phyloP scores from a whole-genome alignment of 2,329 filamentous ascomycete species.

The Nannizziopsis barbatae region DNA sequence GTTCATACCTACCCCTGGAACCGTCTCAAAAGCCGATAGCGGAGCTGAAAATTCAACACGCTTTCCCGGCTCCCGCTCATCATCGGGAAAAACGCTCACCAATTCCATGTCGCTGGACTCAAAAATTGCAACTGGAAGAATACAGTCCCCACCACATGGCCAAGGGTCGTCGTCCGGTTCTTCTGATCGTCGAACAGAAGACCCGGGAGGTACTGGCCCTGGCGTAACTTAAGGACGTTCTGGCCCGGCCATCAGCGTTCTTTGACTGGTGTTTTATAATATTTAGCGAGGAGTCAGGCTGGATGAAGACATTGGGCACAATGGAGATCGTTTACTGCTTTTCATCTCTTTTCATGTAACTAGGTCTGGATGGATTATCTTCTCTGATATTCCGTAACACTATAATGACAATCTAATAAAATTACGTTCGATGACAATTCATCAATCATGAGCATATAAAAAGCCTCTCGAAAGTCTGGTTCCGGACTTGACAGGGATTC shows the following conservation, averaged over 20 bases:
- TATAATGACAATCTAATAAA: no score
- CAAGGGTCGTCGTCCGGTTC: neutral
- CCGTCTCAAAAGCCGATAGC: neutral
- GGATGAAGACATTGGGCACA: neutral
- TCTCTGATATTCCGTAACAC: no score
- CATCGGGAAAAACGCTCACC: constrained; percentile 5
- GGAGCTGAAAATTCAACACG: neutral
- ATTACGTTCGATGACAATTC: no score
- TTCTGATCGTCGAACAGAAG: neutral
- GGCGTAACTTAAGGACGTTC: neutral
- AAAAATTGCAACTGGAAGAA: neutral
- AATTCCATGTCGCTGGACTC: neutral
- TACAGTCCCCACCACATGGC: neutral
- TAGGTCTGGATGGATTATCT: neutral
- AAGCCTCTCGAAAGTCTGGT: no score
- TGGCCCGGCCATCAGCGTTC: neutral
- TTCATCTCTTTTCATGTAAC: neutral
- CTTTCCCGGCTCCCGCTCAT: neutral
- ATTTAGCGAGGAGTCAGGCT: constrained; percentile 10
- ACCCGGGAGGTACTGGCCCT: constrained; percentile 1
- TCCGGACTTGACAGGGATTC: no score
- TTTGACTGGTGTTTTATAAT: neutral
- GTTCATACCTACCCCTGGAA: neutral
- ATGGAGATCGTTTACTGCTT: neutral
- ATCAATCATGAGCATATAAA: no score